These are phyloP conservation scores for Clonostachys byssicola DNA, from an alignment of 2,329 filamentous ascomycete genomes.

Conservation along the genomic window DNA sequence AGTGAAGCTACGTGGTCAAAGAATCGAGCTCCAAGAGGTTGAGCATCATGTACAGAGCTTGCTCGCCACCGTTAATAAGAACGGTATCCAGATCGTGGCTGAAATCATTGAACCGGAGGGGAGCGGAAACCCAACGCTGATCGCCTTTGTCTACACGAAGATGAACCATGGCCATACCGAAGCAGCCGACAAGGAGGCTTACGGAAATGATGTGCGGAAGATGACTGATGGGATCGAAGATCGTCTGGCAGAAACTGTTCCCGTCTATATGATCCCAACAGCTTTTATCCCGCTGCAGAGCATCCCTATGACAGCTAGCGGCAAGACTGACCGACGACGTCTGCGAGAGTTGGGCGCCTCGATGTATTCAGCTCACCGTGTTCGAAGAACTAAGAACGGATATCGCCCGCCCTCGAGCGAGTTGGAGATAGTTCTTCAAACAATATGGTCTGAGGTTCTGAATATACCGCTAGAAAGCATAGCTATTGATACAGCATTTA, in stretches of 20 bases:
- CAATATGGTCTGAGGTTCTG: constrained; percentile 12
- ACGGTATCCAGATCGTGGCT: constrained; percentile 34
- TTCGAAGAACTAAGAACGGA: too few relatives aligned
- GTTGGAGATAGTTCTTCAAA: constrained; percentile 6
- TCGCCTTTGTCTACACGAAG: constrained; percentile 54
- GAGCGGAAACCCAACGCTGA: constrained; percentile 30
- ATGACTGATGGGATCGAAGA: constrained; percentile 32
- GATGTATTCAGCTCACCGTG: too few relatives aligned
- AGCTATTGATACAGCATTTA: constrained; percentile 23
- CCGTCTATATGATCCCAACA: constrained; percentile 76
- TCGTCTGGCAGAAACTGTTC: constrained; percentile 35
- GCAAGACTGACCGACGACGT: constrained; percentile 63
- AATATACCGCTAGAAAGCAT: constrained; percentile 2
- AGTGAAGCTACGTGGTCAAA: constrained; percentile 52
- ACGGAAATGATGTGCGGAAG: constrained; percentile 40
- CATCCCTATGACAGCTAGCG: constrained; percentile 69
- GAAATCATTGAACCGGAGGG: neutral
- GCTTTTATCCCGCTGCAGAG: constrained; percentile 64
- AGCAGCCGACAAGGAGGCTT: too few relatives aligned
- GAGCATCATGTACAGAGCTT: constrained; percentile 6
- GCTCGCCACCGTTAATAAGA: constrained; percentile 16
- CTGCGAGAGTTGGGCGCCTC: constrained; percentile 41
- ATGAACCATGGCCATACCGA: neutral
- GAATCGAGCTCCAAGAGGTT: constrained; percentile 36
- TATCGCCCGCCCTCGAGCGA: neutral